Percentiles rank a stretch among this genome's conserved stretches.
Evolutionary conservation across 2,329 filamentous ascomycete species (phyloP).

Genomic region (Sarocladium strictum): DNA sequence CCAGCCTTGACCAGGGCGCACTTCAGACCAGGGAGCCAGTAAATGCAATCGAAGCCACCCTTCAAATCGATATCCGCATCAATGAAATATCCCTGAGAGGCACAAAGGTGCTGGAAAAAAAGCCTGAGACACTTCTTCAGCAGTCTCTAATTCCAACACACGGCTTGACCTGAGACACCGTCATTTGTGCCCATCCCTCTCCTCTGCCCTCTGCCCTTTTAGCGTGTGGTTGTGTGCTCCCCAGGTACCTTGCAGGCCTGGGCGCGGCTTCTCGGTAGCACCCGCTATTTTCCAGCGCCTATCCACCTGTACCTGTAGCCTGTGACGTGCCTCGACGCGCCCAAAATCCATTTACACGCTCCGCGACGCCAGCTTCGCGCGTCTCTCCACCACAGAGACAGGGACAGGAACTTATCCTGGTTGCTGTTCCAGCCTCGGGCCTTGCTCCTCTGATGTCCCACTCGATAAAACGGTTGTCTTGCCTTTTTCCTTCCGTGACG

Average conservation of each 20-base stretch:
- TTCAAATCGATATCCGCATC: too few relatives aligned
- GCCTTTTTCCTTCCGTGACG: not conserved
- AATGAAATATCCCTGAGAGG: too few relatives aligned
- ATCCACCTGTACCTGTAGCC: not conserved
- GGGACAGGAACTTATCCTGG: slow-evolving; percentile 1
- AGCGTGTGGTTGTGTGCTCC: not conserved
- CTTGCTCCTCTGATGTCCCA: not conserved
- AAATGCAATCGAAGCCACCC: too few relatives aligned
- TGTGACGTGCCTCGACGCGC: slow-evolving; percentile 7
- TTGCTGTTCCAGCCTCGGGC: not conserved
- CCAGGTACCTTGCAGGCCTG: not conserved
- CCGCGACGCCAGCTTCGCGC: slow-evolving; percentile 14
- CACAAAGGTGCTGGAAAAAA: not conserved
- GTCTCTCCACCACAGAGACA: slow-evolving; percentile 10
- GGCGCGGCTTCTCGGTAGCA: not conserved
- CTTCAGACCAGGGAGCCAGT: too few relatives aligned
- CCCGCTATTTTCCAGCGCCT: not conserved
- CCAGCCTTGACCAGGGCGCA: not conserved
- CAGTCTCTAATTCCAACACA: not conserved
- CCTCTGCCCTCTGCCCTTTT: not conserved
- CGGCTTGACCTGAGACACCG: not conserved
- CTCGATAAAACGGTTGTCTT: not conserved
- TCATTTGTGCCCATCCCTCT: not conserved
- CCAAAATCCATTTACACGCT: slow-evolving; percentile 13
- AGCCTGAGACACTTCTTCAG: slow-evolving; percentile 3